A percentile compares a stretch with the other conserved stretches of the same genome.
Conservation (phyloP, 805 yeast species). For the Candida odintsovae region DNA sequence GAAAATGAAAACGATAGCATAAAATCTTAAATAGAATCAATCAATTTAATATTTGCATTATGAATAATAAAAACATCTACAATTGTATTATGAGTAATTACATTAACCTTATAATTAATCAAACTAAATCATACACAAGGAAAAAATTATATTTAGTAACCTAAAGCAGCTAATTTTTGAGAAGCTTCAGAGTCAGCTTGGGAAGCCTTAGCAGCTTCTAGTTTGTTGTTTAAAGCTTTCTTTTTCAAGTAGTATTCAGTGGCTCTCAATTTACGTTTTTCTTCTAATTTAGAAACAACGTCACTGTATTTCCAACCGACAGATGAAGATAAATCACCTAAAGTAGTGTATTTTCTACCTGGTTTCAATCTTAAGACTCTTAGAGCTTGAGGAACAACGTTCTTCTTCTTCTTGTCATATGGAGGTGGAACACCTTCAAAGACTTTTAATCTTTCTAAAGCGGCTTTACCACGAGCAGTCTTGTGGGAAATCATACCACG, state of each 20-base stretch:
- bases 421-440: conserved; percentile 99
- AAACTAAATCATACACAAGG: conserved; percentile 7
- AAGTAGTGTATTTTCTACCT: conserved; percentile 99
- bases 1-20: conserved; percentile 31
- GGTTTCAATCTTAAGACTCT: conserved; percentile 98
- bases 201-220: conserved; percentile 77
- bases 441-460: conserved; percentile 98
- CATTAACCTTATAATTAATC: conserved; percentile 11
- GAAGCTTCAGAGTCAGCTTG: conserved; percentile 89
- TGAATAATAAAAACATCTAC: not conserved
- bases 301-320: conserved; percentile 99
- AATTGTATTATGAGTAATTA: conserved; percentile 3
- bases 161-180: conserved; percentile 91
- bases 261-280: conserved; percentile 97
- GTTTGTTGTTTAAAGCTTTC: conserved; percentile 93
- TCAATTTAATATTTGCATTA: too few relatives aligned
- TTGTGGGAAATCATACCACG: conserved; percentile 99
- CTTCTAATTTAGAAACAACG: conserved; percentile 95
- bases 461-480: conserved; percentile 99
- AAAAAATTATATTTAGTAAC: conserved; percentile 63
- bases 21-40: not conserved
- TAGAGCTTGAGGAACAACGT: conserved; percentile 99
- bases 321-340: conserved; percentile 91
- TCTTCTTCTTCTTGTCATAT: conserved; percentile 99
- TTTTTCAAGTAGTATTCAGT: conserved; percentile 99